Evolutionary conservation across 805 yeast species (phyloP), one percentile per base, ranked within the genome.

Genomic region (Blastobotrys americana): DNA sequence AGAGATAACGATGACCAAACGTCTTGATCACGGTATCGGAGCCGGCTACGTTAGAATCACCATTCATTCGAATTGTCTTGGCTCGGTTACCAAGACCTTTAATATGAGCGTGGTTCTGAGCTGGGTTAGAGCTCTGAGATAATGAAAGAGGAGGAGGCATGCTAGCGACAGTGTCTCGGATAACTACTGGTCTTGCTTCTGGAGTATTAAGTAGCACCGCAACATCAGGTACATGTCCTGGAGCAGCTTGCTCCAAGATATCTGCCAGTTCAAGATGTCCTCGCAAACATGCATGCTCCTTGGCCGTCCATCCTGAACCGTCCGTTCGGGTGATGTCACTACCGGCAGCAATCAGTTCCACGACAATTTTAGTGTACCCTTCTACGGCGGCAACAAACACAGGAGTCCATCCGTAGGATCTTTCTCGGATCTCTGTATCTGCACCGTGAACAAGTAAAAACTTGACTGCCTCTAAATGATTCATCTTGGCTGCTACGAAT

Each of bases 231-330:
- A 22, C 33, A n/a, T 33, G 22, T 16, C 44, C 46, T 17, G 51
- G 50, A 2, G 50, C 46, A 2, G 54, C 51, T 0, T 56, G 54
- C 15, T 56, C 59, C 44, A 90, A 66, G 56, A 77, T 54, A 42
- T 77, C 77, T 1, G 93, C 81, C 31, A 86, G 75, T 2, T 68
- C 72, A 46, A 89, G 66, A 60, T 88, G 95, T 3, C 97, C 97
- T 55, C 97, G 73, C 38, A 90, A 68, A 40, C 86, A 81, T 0
- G 97, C 96, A 63, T 90, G 97, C 57, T 90, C 97, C 80, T 87
- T 80, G n/a, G 97, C 96, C 16, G 87, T 78, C 97, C 97, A 90
- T 0, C 97, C 97, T 42, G 93, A 82, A 38, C 78, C 82, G 65
- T 90, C 97, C 15, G 74, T 71, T 21, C 69, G 64, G 37, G 75